phyloP scores from a whole-genome alignment of 257 asterid species.

The Capsicum baccatum region DNA sequence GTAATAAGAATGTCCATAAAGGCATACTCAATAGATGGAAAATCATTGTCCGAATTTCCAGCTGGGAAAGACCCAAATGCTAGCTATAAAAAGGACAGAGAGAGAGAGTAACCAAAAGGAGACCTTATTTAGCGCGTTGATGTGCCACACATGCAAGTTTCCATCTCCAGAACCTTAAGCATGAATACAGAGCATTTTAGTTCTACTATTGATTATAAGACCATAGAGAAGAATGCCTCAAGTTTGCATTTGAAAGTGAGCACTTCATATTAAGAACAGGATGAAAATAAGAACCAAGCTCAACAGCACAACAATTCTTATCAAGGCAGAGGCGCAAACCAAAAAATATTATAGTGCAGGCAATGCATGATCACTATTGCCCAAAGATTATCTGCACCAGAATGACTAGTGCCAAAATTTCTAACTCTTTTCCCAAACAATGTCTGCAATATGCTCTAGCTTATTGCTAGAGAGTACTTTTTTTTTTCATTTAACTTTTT shows the following conservation, averaged over 20 bases:
- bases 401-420: neutral
- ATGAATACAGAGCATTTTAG: slow-evolving; percentile 16
- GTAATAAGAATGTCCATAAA: slow-evolving; percentile 4
- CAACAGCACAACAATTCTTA: neutral
- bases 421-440: neutral
- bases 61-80: neutral
- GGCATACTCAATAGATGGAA: slow-evolving; percentile 1
- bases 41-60: neutral
- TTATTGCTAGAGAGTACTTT: neutral
- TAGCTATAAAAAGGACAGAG: neutral
- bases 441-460: slow-evolving; percentile 3
- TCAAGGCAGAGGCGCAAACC: neutral
- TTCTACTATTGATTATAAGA: neutral
- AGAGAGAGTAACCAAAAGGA: neutral
- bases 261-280: neutral
- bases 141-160: slow-evolving; percentile 81
- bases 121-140: slow-evolving; percentile 73
- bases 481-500: neutral
- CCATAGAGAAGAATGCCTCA: neutral
- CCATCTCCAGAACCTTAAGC: slow-evolving; percentile 94
- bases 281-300: slow-evolving; percentile 20
- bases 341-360: neutral
- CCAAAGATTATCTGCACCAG: neutral
- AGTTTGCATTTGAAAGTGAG: neutral
- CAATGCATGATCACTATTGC: slow-evolving; percentile 1